A percentile compares a stretch with the other conserved stretches of the same genome.
Evolutionary conservation across 192 early-diverging fungal genomes (phyloP).

Genomic region (Spinellus fusiger): DNA sequence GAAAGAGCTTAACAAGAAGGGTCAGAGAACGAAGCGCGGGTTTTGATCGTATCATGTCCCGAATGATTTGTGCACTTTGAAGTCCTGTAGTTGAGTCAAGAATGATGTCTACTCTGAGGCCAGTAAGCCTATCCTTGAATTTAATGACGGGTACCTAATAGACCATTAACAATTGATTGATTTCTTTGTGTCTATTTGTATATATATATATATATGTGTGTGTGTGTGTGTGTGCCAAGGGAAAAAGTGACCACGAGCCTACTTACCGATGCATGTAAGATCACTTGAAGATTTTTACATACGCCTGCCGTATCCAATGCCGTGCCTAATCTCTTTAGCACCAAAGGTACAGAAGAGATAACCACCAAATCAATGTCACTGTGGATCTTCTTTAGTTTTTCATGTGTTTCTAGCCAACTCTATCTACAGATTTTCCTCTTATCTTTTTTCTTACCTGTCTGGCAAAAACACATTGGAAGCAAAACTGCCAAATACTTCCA

Average conservation of each 20-base stretch:
- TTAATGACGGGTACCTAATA: conserved; percentile 88
- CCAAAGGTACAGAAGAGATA: conserved; percentile 1
- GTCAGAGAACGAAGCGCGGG: conserved; percentile 65
- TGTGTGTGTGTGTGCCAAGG: no score
- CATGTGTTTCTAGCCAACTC: no score
- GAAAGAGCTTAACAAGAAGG: conserved; percentile 81
- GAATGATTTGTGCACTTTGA: conserved; percentile 49
- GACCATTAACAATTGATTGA: background rate
- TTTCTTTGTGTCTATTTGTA: background rate
- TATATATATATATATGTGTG: no score
- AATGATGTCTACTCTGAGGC: conserved; percentile 76
- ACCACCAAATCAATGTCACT: conserved; percentile 42
- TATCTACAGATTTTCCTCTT: background rate
- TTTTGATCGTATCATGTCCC: conserved; percentile 47
- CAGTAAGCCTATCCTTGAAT: conserved; percentile 67
- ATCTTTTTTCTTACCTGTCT: conserved; percentile 53
- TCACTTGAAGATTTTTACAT: background rate
- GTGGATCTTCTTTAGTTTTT: no score
- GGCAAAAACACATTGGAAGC: conserved; percentile 84
- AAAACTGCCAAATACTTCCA: conserved; percentile 84
- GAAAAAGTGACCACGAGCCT: no score
- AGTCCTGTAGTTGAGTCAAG: conserved; percentile 71
- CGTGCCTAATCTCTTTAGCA: conserved; percentile 40
- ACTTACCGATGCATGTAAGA: conserved; percentile 8
- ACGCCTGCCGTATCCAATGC: conserved; percentile 27